Percentiles rank a stretch among this genome's conserved stretches.
Evolutionary conservation across 2,329 filamentous ascomycete species (phyloP).

Genomic region (Lasiodiplodia hormozganensis): DNA sequence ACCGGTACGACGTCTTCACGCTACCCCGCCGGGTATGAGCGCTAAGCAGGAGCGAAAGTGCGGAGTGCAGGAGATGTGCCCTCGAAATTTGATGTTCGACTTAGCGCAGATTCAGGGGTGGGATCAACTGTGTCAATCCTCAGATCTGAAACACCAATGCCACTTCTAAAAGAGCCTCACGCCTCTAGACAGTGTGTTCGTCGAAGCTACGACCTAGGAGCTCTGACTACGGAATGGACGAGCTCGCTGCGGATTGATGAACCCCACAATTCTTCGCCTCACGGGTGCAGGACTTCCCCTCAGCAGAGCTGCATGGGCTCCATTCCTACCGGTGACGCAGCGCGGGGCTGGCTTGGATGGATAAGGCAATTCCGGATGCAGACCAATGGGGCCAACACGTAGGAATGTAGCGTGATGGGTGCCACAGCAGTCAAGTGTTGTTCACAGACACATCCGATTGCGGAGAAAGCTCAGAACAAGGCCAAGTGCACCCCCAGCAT

Average conservation of each 20-base stretch:
- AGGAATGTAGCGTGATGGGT: not conserved
- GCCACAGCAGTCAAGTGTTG: not conserved
- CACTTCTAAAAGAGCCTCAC: not conserved
- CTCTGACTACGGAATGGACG: not conserved
- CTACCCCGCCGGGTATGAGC: not conserved
- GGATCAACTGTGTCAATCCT: not conserved
- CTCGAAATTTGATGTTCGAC: not conserved
- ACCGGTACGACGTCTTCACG: not conserved
- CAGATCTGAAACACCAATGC: not conserved
- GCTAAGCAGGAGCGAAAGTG: not conserved
- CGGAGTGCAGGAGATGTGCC: not conserved
- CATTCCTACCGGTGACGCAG: slow-evolving; percentile 8
- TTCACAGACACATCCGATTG: slow-evolving; percentile 5
- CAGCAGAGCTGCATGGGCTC: not conserved
- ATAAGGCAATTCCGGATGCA: slow-evolving; percentile 3
- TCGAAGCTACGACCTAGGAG: not conserved
- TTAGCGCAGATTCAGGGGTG: not conserved
- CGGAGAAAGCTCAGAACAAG: slow-evolving; percentile 3
- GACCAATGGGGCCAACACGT: not conserved
- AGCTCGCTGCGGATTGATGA: slow-evolving; percentile 7
- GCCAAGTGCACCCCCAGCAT: not conserved
- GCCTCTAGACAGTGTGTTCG: not conserved
- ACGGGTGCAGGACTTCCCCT: slow-evolving; percentile 1
- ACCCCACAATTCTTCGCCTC: slow-evolving; percentile 11
- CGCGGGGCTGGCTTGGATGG: not conserved